Percentiles rank a stretch among this genome's conserved stretches.
Evolutionary conservation across 345 rosid genomes (phyloP).

Genomic region (Eucalyptus globulus): DNA sequence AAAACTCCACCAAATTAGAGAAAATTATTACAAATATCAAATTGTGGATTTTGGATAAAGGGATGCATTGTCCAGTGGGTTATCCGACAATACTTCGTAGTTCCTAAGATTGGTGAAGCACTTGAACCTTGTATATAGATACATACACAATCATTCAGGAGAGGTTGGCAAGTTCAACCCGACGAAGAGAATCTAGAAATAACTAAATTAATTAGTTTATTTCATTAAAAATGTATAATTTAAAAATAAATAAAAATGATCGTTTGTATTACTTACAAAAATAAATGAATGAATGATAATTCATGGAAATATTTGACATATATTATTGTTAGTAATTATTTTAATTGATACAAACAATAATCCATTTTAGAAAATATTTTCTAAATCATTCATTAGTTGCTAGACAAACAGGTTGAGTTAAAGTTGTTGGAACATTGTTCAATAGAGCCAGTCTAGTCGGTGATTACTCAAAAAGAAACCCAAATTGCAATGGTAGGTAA

Average conservation of each 20-base stretch:
- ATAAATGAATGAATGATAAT: background rate
- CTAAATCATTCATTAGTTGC: accelerated
- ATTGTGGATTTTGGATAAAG: background rate
- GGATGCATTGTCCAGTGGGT: background rate
- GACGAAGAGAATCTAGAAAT: accelerated
- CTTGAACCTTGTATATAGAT: background rate
- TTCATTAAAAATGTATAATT: background rate
- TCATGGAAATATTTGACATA: accelerated
- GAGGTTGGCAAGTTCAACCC: background rate
- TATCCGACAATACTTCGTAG: background rate
- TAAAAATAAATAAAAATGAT: background rate
- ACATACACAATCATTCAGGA: background rate
- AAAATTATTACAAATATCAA: background rate
- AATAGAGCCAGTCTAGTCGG: background rate
- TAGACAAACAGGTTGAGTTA: accelerated
- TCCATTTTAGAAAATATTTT: no score
- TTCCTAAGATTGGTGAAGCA: background rate
- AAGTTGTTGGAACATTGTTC: background rate
- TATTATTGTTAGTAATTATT: no score
- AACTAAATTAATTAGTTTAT: accelerated
- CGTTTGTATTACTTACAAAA: accelerated
- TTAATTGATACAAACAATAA: accelerated
- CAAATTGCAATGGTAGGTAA: background rate
- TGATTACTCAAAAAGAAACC: background rate
- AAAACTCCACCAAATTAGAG: background rate